phyloP scores from a whole-genome alignment of 140 eudicot species.

The Flaveria floridana region DNA sequence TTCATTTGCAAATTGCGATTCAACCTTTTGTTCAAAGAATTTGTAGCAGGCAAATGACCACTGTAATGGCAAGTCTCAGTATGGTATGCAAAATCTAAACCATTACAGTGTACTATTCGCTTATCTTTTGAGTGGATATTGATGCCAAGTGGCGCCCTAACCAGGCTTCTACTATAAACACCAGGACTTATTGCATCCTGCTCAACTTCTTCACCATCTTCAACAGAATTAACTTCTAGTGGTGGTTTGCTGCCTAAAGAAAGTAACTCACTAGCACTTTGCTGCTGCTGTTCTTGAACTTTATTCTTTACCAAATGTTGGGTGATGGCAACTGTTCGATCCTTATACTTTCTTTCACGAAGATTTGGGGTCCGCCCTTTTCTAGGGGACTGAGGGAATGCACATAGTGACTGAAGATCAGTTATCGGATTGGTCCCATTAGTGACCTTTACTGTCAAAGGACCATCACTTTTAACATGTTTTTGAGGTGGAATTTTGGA shows the following conservation, averaged over 20 bases:
- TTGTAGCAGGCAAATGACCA: conserved; percentile 51
- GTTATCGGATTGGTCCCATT: conserved; percentile 55
- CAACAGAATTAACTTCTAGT: conserved; percentile 62
- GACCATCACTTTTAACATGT: conserved; percentile 27
- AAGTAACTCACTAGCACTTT: conserved; percentile 61
- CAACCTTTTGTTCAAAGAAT: conserved; percentile 51
- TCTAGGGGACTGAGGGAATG: conserved; percentile 61
- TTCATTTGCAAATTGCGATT: conserved; percentile 49
- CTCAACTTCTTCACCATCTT: conserved; percentile 88
- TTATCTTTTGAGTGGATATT: conserved; percentile 48
- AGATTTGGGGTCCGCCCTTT: conserved; percentile 60
- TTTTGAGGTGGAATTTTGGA: conserved; percentile 56
- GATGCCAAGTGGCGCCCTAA: conserved; percentile 78
- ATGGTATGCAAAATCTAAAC: conserved; percentile 30
- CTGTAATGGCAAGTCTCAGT: conserved; percentile 46
- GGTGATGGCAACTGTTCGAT: conserved; percentile 50
- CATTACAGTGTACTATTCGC: conserved; percentile 41
- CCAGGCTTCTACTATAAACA: conserved; percentile 64
- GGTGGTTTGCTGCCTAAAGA: conserved; percentile 72
- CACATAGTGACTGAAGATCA: conserved; percentile 58
- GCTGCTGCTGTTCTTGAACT: conserved; percentile 54
- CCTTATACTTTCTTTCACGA: conserved; percentile 61
- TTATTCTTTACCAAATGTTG: conserved; percentile 39
- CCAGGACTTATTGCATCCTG: conserved; percentile 55
- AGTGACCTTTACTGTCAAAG: conserved; percentile 41